These are phyloP conservation scores for Funneliformis geosporum DNA, from an alignment of 192 early-diverging fungal genomes.

Conservation along the genomic window DNA sequence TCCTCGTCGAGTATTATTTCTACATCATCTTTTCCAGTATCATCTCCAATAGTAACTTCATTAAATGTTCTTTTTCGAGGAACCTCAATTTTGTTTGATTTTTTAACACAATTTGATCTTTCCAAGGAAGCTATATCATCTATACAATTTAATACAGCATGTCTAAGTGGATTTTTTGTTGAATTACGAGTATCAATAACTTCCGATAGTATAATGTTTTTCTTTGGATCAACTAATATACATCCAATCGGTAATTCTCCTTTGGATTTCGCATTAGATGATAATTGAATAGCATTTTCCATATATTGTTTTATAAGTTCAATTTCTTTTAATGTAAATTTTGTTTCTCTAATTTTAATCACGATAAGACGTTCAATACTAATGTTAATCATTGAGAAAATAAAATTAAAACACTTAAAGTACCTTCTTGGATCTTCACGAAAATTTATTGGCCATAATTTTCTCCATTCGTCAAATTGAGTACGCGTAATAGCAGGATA, in stretches of 20 bases:
- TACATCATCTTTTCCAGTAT: background rate
- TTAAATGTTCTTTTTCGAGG: constrained; percentile 34
- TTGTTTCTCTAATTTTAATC: constrained; percentile 38
- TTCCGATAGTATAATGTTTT: constrained; percentile 49
- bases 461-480: constrained; percentile 80
- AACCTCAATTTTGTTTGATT: background rate
- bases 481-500: constrained; percentile 63
- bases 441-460: constrained; percentile 81
- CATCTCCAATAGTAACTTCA: too few relatives aligned
- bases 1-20: background rate
- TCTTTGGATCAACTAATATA: constrained; percentile 58
- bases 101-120: constrained; percentile 17
- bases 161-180: constrained; percentile 65
- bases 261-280: constrained; percentile 34
- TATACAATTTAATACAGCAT: constrained; percentile 83
- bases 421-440: constrained; percentile 56
- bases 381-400: background rate
- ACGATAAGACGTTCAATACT: background rate
- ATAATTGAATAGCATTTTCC: constrained; percentile 31
- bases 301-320: constrained; percentile 45
- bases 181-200: constrained; percentile 50
- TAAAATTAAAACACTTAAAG: background rate
- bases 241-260: constrained; percentile 50
- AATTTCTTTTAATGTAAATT: constrained; percentile 45
- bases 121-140: constrained; percentile 62